Evolutionary conservation across 179 eudicot genomes (phyloP), one percentile per base, ranked within the genome.

Genomic region (Carnegiea gigantea): DNA sequence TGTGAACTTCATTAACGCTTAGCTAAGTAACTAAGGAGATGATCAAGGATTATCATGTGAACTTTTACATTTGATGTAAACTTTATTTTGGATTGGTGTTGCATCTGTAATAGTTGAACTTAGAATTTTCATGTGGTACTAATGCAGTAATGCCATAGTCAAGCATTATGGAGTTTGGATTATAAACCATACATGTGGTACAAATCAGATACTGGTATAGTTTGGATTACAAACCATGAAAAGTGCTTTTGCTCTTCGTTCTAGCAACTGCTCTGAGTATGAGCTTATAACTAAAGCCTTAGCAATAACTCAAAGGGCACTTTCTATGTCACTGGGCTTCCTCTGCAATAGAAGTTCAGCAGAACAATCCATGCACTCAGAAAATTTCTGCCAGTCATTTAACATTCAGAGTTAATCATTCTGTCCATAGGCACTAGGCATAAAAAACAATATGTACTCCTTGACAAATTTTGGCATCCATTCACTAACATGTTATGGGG

Each of bases 221-320:
- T 77, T 36, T 30, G 43, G 14, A 71, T 43, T 30, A 87, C 92
- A 82, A 62, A 97, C 99, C 90, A 82, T 88, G 81, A 89, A 90
- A 77, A 97, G 92, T 82, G 97, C 94, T 86, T 88, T 90, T 75
- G 97, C 99, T 86, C 94, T 97, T 88, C 90, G 88, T 83, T 93
- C 90, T 78, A 91, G 90, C 78, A 94, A 86, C 83, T 89, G 89
- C 82, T 97, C 99, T 5, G 98, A 93, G 75, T 89, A 91, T 53
- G 91, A 89, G 88, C 98, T 88, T 75, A 92, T 86, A 15, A 81
- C 70, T 83, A 97, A 88, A 79, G 90, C 98, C 77, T 86, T 92
- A 18, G 83, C 80, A 86, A 95, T 89, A 40, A 84, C 82, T 82
- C 57, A 84, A 70, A 97, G 80, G 49, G 95, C 93, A 82, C 65